Conservation (phyloP, 306 rosid genomes). For the Ormosia semicastrata region DNA sequence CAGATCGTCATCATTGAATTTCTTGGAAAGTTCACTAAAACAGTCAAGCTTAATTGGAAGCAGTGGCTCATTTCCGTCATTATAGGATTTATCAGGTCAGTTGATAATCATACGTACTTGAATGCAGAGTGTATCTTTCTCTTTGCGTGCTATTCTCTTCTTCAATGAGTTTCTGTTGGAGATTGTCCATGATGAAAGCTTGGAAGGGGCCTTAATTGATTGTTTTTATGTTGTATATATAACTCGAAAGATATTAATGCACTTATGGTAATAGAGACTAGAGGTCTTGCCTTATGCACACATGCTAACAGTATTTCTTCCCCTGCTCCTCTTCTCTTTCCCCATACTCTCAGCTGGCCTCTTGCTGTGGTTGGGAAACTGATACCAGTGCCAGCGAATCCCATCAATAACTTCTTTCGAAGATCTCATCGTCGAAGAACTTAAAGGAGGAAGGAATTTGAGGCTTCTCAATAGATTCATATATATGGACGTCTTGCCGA, state of each 20-base stretch:
- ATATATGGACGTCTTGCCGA: neutral
- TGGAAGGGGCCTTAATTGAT: neutral
- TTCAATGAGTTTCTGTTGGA: neutral
- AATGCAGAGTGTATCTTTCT: slow-evolving; percentile 2
- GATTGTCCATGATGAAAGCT: neutral
- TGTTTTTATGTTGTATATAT: neutral
- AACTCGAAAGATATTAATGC: neutral
- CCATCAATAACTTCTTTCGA: slow-evolving; percentile 15
- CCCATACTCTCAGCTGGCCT: slow-evolving; percentile 71
- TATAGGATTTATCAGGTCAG: slow-evolving; percentile 74
- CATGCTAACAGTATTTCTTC: slow-evolving; percentile 19
- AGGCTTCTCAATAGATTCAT: neutral
- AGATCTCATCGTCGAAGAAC: slow-evolving; percentile 2
- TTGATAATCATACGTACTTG: neutral
- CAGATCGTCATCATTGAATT: slow-evolving; percentile 74
- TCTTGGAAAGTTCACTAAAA: slow-evolving; percentile 73
- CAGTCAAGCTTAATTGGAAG: slow-evolving; percentile 72
- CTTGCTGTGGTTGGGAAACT: slow-evolving; percentile 78
- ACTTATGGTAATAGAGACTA: neutral
- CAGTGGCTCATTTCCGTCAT: slow-evolving; percentile 70
- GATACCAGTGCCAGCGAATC: slow-evolving; percentile 60
- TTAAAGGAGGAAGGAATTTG: slow-evolving; percentile 1
- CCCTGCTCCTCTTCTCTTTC: slow-evolving; percentile 4
- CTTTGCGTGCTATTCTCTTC: neutral
- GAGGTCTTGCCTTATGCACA: neutral